Evolutionary conservation across 1,139 yeast species (phyloP), one percentile per base, ranked within the genome.

Genomic region (Debaryomycetaceae sp.): DNA sequence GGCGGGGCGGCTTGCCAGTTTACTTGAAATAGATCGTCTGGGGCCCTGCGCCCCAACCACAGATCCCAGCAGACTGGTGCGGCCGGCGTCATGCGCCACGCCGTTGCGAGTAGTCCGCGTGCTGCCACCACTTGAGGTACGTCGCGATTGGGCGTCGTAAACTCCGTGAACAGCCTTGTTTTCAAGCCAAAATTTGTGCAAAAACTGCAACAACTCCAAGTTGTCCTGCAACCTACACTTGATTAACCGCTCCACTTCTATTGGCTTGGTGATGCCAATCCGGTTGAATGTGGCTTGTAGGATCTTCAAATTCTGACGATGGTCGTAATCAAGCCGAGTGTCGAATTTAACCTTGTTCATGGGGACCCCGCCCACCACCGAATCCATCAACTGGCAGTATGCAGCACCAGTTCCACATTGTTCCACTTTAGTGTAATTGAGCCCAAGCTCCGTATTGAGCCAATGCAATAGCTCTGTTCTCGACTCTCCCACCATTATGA

Each of bases 351-450:
- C 91, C 44, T 81, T 75, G 33, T 61, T 51, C 81, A 88, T 75
- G 4, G 95, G 91, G 11, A 89, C 70, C 42, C 85, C 95, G 16
- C 83, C 79, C 46, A 71, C 83, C 18, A 91, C 77, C 16, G 89
- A 77, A 56, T 91, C 96, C 65, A 89, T 71, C 30, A 91, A 71
- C 56, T 89, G 96, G 56, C 97, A 88, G 53, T 84, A 89, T 3
- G 86, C 93, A 1, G 95, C 96, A 3, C 99, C 99, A 3, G 83
- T 78, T 13, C 99, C 99, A 51, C 96, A 83, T 55, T 88, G 91
- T 51, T 93, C 98, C 2, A 91, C 83, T 48, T 83, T 86, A 31
- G 78, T 68, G 45, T 83, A 75, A 41, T 78, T 68, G 25, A 88
- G 56, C 32, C 71, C 72, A 27, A 86, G 65, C 4, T 84, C 72